Evolutionary conservation across 176 grass and related monocot genomes (phyloP), one percentile per base, ranked within the genome.

Genomic region (Raddia guianensis): DNA sequence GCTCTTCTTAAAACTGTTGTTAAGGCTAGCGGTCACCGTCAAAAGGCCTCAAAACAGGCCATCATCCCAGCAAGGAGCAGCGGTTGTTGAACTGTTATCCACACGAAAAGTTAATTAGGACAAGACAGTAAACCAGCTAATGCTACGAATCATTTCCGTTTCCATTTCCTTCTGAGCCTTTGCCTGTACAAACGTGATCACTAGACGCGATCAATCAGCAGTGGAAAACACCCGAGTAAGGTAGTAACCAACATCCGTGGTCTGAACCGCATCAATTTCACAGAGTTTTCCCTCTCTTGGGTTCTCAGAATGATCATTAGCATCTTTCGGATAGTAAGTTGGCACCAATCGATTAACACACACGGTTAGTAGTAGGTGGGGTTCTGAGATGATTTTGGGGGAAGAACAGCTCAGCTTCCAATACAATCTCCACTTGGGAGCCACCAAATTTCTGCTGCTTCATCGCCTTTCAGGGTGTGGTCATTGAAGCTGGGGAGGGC

Each of bases 351-450:
- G 51, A 69, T 75, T 69, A 53, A 75, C 50, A 65, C 72, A 83
- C 60, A 49, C 51, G 67, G 74, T 74, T 2, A 73, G 59, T 40
- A 45, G 86, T 52, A 27, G 27, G 27, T 75, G 21, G 46, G 72
- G 21, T 60, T 32, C 35, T 20, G 34, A 59, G 68, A 59, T 66
- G n/a, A n/a, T n/a, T n/a, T 49, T 8, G 50, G 74, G 77, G 37
- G 50, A 67, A 83, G 27, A 80, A 76, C 76, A 89, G 87, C 76
- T 75, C 76, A 54, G 87, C 76, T 68, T 83, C 81, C 75, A 75
- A 51, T 15, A 63, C 63, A 74, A 68, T 77, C 21, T 63, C 60
- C 80, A 83, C 59, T 67, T 51, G n/a, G 62, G 51, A 74, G 64
- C 77, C 52, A 85, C 72, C 78, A 37, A 76, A 85, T 71, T 82